phyloP scores from a whole-genome alignment of 2,329 filamentous ascomycete species.

The Penicillium rolfsii region DNA sequence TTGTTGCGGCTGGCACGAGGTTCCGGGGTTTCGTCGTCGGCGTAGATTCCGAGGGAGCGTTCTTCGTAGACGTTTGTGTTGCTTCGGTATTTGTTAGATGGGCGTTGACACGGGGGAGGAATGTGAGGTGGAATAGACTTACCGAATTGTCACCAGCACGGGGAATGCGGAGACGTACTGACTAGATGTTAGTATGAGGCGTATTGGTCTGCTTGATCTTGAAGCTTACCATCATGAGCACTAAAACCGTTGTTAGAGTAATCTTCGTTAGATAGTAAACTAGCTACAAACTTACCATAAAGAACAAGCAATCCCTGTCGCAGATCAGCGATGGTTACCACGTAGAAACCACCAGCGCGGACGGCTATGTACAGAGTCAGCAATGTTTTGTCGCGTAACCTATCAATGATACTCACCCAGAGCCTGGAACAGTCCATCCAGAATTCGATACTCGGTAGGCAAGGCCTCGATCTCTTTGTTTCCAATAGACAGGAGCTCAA shows the following conservation, averaged over 20 bases:
- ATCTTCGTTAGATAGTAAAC: too few species aligned
- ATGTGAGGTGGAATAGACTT: conserved; percentile 5
- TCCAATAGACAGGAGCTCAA: conserved; percentile 67
- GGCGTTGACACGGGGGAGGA: not conserved
- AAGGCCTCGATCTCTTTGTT: conserved; percentile 60
- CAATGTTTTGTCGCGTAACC: not conserved
- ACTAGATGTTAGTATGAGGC: conserved; percentile 15
- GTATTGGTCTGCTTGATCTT: not conserved
- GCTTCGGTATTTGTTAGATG: conserved; percentile 40
- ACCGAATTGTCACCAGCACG: conserved; percentile 41
- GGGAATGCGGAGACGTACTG: conserved; percentile 44
- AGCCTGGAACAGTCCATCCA: conserved; percentile 67
- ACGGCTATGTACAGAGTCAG: conserved; percentile 42
- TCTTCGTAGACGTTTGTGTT: conserved; percentile 75
- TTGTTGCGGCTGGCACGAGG: conserved; percentile 27
- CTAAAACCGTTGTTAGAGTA: conserved; percentile 24
- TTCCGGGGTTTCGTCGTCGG: conserved; percentile 35
- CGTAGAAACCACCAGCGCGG: conserved; percentile 67
- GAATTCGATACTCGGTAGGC: conserved; percentile 57
- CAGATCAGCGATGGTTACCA: conserved; percentile 63
- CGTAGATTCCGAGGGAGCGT: conserved; percentile 59
- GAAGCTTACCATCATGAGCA: conserved; percentile 42
- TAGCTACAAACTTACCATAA: conserved; percentile 33
- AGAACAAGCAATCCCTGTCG: conserved; percentile 42
- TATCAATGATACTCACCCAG: conserved; percentile 49